Percentiles rank a stretch among this genome's conserved stretches.
phyloP scores from a whole-genome alignment of 2,329 filamentous ascomycete species.

The Lachnellula cervina region DNA sequence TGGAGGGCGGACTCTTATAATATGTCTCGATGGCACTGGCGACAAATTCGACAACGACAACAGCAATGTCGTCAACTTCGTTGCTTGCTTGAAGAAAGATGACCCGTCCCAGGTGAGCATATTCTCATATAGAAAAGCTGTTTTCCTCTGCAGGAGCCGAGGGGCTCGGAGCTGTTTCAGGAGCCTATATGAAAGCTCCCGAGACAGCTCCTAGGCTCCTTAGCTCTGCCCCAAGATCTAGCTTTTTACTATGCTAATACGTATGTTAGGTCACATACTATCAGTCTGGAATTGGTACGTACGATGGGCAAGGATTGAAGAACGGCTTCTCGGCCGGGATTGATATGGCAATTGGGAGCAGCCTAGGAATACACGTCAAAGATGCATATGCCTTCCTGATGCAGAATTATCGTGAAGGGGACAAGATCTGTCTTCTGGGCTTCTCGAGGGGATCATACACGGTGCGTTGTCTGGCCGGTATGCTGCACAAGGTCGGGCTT shows the following conservation, averaged over 20 bases:
- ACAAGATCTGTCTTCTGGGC: slow-evolving; percentile 45
- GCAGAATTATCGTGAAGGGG: slow-evolving; percentile 43
- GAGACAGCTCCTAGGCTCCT: too few relatives aligned
- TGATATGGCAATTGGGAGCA: slow-evolving; percentile 41
- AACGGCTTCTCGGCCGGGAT: slow-evolving; percentile 36
- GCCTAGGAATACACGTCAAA: slow-evolving; percentile 38
- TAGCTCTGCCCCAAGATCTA: too few relatives aligned
- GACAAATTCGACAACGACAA: slow-evolving; percentile 40
- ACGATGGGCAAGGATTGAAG: slow-evolving; percentile 35
- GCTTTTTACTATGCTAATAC: too few relatives aligned
- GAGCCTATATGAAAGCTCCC: too few relatives aligned
- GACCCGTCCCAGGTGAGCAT: slow-evolving; percentile 28
- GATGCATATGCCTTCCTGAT: slow-evolving; percentile 43
- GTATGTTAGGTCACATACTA: slow-evolving; percentile 34
- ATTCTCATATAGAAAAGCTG: too few relatives aligned
- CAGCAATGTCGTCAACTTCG: slow-evolving; percentile 41
- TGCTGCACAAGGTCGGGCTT: slow-evolving; percentile 40
- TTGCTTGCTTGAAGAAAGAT: slow-evolving; percentile 40
- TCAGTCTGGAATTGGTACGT: slow-evolving; percentile 43
- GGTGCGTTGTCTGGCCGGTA: slow-evolving; percentile 42
- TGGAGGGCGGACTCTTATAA: slow-evolving; percentile 29
- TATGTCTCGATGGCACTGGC: slow-evolving; percentile 42
- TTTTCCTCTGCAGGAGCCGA: too few relatives aligned
- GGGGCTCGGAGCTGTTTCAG: too few relatives aligned
- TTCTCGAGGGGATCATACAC: slow-evolving; percentile 48